Evolutionary conservation across 768 basidiomycete species (phyloP).

Genomic region (Termitomyces sp.): DNA sequence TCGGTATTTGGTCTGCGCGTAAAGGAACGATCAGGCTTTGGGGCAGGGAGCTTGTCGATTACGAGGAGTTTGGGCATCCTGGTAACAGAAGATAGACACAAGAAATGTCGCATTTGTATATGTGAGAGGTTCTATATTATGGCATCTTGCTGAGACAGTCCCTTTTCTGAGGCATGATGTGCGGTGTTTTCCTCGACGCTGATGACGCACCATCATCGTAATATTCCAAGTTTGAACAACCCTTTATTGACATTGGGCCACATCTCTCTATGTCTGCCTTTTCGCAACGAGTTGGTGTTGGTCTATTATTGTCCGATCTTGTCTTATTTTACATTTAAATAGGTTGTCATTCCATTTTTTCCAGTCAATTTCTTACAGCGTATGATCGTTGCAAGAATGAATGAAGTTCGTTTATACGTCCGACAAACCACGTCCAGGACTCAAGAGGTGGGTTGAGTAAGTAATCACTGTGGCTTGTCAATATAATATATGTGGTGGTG

Average conservation of each 20-base stretch:
- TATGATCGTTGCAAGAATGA: too few species aligned
- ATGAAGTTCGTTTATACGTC: too few species aligned
- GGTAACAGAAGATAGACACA: not conserved
- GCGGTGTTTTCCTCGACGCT: not conserved
- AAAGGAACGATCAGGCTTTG: slow-evolving; percentile 19
- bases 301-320: not conserved
- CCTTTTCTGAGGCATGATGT: not conserved
- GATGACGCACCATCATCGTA: not conserved
- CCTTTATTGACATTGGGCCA: not conserved
- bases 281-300: too few species aligned
- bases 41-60: slow-evolving; percentile 12
- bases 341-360: too few species aligned
- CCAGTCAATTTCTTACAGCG: too few species aligned
- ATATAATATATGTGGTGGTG: too few species aligned
- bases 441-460: too few species aligned
- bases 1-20: too few species aligned
- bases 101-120: not conserved
- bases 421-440: too few species aligned
- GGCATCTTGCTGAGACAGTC: slow-evolving; percentile 7
- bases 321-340: not conserved
- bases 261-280: not conserved
- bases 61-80: slow-evolving; percentile 1
- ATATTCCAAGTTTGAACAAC: not conserved
- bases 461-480: too few species aligned
- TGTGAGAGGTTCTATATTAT: not conserved